Conservation (phyloP, 805 yeast species). For the Wickerhamomyces chambardii region DNA sequence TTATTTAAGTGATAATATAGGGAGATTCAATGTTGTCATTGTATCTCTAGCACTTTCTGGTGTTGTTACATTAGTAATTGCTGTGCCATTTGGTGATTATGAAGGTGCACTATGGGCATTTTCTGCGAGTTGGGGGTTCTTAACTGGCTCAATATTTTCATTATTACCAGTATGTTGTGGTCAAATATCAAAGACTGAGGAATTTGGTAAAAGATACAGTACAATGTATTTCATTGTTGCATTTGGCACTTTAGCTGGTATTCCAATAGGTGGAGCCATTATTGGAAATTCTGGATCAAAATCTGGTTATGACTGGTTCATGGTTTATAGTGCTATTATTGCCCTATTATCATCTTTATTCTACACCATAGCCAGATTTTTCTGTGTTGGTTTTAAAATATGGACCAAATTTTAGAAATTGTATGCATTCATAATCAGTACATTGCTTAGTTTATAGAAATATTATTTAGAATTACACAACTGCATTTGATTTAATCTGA, state of each 20-base stretch:
- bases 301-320: constrained; percentile 25
- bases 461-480: too few species aligned
- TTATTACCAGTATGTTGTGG: constrained; percentile 52
- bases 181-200: constrained; percentile 42
- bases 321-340: constrained; percentile 24
- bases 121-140: constrained; percentile 40
- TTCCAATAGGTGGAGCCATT: constrained; percentile 43
- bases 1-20: constrained; percentile 32
- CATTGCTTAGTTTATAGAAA: neutral
- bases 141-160: constrained; percentile 45
- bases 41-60: constrained; percentile 22
- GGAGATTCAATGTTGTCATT: constrained; percentile 47
- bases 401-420: constrained; percentile 4
- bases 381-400: constrained; percentile 33
- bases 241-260: constrained; percentile 36
- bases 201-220: constrained; percentile 45
- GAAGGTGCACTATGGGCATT: constrained; percentile 29
- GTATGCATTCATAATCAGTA: neutral
- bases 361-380: constrained; percentile 34
- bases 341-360: constrained; percentile 26
- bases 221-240: constrained; percentile 52
- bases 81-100: constrained; percentile 30
- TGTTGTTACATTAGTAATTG: constrained; percentile 26
- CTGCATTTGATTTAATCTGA: too few species aligned
- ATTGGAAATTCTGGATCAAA: constrained; percentile 25